Conservation (phyloP, 495 filamentous ascomycete species). For the Tuber calosporum region DNA sequence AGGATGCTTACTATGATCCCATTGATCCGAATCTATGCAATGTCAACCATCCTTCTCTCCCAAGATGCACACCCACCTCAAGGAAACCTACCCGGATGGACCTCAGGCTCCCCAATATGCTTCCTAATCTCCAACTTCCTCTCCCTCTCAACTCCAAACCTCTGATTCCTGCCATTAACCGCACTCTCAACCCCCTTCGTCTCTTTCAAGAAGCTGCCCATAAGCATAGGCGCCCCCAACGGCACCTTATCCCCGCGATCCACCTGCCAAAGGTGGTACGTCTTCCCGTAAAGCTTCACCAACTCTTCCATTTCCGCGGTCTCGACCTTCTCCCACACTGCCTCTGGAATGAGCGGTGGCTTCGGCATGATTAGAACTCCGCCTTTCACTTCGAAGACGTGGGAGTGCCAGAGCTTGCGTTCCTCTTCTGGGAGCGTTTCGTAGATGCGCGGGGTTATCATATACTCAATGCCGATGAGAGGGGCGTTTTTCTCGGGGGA, state of each 20-base stretch:
- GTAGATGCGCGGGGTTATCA: conserved; percentile 70
- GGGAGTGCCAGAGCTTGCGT: conserved; percentile 68
- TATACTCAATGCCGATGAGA: conserved; percentile 83
- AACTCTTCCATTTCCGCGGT: conserved; percentile 71
- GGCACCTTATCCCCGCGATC: conserved; percentile 72
- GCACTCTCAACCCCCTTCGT: conserved; percentile 54
- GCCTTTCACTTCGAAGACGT: conserved; percentile 80
- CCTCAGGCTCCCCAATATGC: conserved; percentile 52
- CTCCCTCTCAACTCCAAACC: conserved; percentile 56
- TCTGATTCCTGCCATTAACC: conserved; percentile 58
- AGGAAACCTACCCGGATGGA: conserved; percentile 52
- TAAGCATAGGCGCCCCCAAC: conserved; percentile 65
- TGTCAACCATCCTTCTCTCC: conserved; percentile 12
- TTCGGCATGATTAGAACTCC: conserved; percentile 81
- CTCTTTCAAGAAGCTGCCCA: conserved; percentile 62
- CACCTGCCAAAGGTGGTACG: conserved; percentile 84
- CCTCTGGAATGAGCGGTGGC: conserved; percentile 51
- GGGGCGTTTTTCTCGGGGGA: conserved; percentile 56
- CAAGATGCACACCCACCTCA: conserved; percentile 2
- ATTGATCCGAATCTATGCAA: conserved; percentile 33
- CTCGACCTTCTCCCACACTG: conserved; percentile 67
- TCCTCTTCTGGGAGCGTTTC: conserved; percentile 58
- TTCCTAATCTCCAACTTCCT: conserved; percentile 59
- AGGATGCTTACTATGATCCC: conserved; percentile 28
- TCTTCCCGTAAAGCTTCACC: conserved; percentile 70